Evolutionary conservation across 768 basidiomycete species (phyloP).

Genomic region (Dacryopinax spathularia): DNA sequence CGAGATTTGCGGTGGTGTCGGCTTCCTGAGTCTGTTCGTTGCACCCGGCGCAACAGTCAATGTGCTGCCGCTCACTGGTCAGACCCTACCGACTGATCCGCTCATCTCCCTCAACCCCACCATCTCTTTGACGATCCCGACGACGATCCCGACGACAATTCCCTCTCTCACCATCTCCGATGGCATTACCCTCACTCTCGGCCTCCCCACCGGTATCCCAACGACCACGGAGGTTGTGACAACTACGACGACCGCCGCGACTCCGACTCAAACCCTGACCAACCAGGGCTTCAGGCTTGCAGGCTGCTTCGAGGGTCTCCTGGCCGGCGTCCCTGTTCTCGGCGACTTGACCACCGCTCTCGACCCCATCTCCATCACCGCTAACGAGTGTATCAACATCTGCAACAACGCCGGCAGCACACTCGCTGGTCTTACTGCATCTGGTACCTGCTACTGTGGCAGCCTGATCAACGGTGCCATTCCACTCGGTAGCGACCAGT

Average conservation of each 20-base stretch:
- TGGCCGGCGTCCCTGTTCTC: neutral
- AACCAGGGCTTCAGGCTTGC: neutral
- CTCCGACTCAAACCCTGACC: neutral
- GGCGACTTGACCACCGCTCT: neutral
- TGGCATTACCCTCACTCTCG: neutral
- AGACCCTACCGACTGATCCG: neutral
- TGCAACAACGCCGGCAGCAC: neutral
- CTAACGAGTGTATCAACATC: slow-evolving; percentile 1
- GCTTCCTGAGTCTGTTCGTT: neutral
- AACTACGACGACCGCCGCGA: neutral
- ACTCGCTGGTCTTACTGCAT: neutral
- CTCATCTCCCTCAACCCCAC: neutral
- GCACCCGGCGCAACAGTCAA: neutral
- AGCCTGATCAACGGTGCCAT: neutral
- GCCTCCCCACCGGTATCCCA: neutral
- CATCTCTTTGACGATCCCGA: neutral
- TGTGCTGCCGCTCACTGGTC: neutral
- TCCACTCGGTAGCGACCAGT: neutral
- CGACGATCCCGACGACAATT: neutral
- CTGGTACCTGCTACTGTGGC: neutral
- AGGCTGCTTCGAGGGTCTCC: neutral
- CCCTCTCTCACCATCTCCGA: neutral
- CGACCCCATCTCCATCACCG: neutral
- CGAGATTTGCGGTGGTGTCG: slow-evolving; percentile 6
- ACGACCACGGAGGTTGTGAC: neutral